A percentile compares a stretch with the other conserved stretches of the same genome.
These are phyloP conservation scores for Suillus occidentalis DNA, from an alignment of 768 basidiomycete species.

Conservation along the genomic window DNA sequence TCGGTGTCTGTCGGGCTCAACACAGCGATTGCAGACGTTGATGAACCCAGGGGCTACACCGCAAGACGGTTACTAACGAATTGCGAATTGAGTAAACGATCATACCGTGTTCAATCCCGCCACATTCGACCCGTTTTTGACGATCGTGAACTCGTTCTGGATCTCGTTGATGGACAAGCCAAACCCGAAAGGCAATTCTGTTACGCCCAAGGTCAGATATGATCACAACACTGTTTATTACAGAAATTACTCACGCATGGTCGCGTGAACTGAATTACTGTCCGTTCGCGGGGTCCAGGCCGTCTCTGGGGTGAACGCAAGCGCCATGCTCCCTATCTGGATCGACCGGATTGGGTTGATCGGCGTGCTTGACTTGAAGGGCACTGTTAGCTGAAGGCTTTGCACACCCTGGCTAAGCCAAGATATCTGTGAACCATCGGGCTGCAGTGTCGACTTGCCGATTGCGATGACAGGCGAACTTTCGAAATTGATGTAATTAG, in stretches of 20 bases:
- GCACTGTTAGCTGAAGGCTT: constrained; percentile 58
- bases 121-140: constrained; percentile 49
- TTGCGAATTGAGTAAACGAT: background rate
- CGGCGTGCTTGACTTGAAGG: constrained; percentile 49
- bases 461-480: constrained; percentile 56
- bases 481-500: constrained; percentile 68
- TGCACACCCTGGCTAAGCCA: constrained; percentile 68
- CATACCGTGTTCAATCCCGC: constrained; percentile 61
- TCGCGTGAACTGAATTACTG: constrained; percentile 60
- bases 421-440: constrained; percentile 54
- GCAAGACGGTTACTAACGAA: constrained; percentile 6
- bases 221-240: background rate
- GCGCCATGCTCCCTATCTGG: constrained; percentile 55
- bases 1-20: constrained; percentile 53
- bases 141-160: constrained; percentile 63
- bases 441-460: constrained; percentile 58
- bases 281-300: constrained; percentile 60
- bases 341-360: constrained; percentile 70
- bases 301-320: constrained; percentile 51
- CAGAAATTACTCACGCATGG: constrained; percentile 42
- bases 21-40: constrained; percentile 58
- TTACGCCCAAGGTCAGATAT: constrained; percentile 6
- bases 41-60: constrained; percentile 57
- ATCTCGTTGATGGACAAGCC: constrained; percentile 56
- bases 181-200: constrained; percentile 76